Conservation (phyloP, 768 basidiomycete species). For the Panellus pusillus region DNA sequence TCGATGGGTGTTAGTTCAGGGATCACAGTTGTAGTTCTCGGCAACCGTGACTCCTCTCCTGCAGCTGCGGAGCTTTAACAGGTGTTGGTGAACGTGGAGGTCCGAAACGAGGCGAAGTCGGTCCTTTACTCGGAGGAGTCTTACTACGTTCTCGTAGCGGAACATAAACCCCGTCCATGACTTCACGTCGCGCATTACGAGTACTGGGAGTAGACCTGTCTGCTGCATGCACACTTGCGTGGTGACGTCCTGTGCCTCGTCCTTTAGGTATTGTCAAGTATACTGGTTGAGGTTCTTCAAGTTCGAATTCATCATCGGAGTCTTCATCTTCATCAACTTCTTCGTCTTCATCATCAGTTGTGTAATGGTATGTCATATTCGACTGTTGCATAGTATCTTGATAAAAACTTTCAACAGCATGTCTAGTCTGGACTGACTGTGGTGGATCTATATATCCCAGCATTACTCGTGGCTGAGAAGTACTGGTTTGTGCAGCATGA, state of each 20-base stretch:
- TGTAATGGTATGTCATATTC: too few relatives aligned
- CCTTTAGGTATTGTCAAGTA: too few relatives aligned
- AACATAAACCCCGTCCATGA: conserved; percentile 8
- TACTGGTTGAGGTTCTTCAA: too few relatives aligned
- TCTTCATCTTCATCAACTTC: background rate
- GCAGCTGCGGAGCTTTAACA: background rate
- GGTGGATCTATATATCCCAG: too few relatives aligned
- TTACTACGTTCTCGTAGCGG: background rate
- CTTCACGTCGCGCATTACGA: background rate
- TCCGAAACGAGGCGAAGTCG: too few relatives aligned
- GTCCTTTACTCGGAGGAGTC: too few relatives aligned
- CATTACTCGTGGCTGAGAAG: background rate
- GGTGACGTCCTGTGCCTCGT: background rate
- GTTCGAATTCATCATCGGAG: too few relatives aligned
- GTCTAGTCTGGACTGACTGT: too few relatives aligned
- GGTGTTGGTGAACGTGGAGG: too few relatives aligned
- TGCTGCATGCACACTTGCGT: background rate
- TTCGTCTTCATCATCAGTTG: too few relatives aligned
- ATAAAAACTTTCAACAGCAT: background rate
- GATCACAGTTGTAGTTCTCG: background rate
- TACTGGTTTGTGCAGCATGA: background rate
- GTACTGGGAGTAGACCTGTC: background rate
- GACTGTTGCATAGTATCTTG: background rate
- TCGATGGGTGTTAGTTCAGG: background rate
- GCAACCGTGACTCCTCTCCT: background rate